phyloP scores from a whole-genome alignment of 345 rosid species.

The Passiflora organensis region DNA sequence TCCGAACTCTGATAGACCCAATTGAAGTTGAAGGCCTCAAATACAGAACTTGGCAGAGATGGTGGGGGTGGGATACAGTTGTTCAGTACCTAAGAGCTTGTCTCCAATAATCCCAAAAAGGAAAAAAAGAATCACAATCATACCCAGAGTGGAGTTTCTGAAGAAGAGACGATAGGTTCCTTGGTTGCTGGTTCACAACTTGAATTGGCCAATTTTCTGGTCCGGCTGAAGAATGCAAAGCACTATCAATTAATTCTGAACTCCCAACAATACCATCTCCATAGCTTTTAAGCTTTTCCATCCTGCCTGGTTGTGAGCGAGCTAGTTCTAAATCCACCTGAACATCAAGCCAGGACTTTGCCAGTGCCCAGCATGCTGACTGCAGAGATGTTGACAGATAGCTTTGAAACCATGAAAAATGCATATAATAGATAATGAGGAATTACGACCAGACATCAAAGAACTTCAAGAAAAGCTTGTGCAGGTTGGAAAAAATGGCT shows the following conservation, averaged over 20 bases:
- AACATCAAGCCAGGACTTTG: constrained; percentile 96
- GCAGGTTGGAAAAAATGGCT: too few species aligned
- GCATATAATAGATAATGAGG: neutral
- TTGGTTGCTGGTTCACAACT: constrained; percentile 89
- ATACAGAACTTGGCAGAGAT: too few species aligned
- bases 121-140: constrained; percentile 5
- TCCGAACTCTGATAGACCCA: too few species aligned
- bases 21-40: too few species aligned
- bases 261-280: constrained; percentile 53
- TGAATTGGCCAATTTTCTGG: constrained; percentile 90
- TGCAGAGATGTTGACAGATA: constrained; percentile 24
- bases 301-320: constrained; percentile 56
- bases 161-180: constrained; percentile 79
- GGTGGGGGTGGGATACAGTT: too few species aligned
- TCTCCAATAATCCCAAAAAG: too few species aligned
- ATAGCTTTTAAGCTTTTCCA: constrained; percentile 55
- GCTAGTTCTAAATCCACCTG: constrained; percentile 90
- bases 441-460: neutral
- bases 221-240: constrained; percentile 45
- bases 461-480: neutral
- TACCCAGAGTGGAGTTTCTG: constrained; percentile 98
- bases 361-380: constrained; percentile 99
- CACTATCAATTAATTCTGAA: constrained; percentile 44
- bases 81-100: too few species aligned
- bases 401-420: neutral